Conservation (phyloP, 192 early-diverging fungal species). For the Allomyces macrogynus region DNA sequence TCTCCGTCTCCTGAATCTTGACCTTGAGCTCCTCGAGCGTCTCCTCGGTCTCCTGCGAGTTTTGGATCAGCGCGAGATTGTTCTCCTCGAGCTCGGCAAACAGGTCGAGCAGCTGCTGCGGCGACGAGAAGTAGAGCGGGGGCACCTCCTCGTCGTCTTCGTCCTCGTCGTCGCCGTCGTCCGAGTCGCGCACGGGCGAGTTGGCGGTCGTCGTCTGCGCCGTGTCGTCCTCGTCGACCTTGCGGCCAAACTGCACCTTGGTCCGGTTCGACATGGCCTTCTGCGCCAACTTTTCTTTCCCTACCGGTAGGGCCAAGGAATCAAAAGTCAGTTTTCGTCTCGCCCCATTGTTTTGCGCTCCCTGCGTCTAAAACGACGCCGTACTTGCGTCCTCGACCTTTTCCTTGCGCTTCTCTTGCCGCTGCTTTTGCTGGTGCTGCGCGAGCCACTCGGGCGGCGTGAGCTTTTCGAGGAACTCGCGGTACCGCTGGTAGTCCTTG, state of each 20-base stretch:
- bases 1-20: constrained; percentile 29
- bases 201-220: too few relatives aligned
- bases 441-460: constrained; percentile 24
- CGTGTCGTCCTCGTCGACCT: too few relatives aligned
- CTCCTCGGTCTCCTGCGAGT: constrained; percentile 39
- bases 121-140: constrained; percentile 23
- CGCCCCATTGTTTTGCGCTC: too few relatives aligned
- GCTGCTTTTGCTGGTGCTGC: neutral
- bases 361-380: too few relatives aligned
- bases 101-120: constrained; percentile 31
- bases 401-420: constrained; percentile 3
- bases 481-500: constrained; percentile 32
- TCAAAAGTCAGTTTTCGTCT: too few relatives aligned
- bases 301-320: too few relatives aligned
- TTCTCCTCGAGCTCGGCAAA: constrained; percentile 41
- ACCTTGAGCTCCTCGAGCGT: constrained; percentile 29
- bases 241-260: too few relatives aligned
- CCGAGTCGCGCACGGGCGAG: neutral
- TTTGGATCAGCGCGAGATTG: constrained; percentile 35
- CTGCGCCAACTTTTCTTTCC: too few relatives aligned
- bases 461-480: constrained; percentile 32
- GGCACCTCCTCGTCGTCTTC: constrained; percentile 1
- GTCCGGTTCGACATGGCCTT: too few relatives aligned
- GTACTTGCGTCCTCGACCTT: too few relatives aligned
- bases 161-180: constrained; percentile 12